These are phyloP conservation scores for Senna tora DNA, from an alignment of 306 rosid genomes.

Conservation along the genomic window DNA sequence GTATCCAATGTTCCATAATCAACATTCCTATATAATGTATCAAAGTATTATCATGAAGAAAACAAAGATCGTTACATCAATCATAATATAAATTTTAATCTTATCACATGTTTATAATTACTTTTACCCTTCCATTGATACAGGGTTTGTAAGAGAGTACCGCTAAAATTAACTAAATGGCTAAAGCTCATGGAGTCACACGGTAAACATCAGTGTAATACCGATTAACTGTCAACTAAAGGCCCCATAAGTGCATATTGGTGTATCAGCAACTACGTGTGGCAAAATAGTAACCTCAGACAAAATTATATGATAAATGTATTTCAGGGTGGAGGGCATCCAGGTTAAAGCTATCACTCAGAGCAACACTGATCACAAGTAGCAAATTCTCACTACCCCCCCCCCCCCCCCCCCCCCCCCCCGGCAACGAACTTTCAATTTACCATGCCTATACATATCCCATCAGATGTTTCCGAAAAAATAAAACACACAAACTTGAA, in stretches of 20 bases:
- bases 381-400: constrained; percentile 30
- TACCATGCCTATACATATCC: constrained; percentile 9
- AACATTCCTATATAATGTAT: background rate
- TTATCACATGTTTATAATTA: background rate
- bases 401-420: constrained; percentile 30
- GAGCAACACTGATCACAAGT: constrained; percentile 14
- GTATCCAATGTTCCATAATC: background rate
- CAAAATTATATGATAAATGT: background rate
- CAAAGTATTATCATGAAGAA: constrained; percentile 8
- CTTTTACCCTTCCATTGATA: background rate
- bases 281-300: background rate
- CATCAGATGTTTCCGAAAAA: constrained; percentile 22
- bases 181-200: background rate
- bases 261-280: constrained; percentile 1
- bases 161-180: background rate
- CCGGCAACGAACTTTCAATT: constrained; percentile 36
- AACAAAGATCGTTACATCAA: constrained; percentile 17
- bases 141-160: constrained; percentile 15
- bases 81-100: constrained; percentile 6
- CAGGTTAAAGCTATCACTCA: constrained; percentile 22
- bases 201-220: background rate
- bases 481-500: background rate
- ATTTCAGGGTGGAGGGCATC: constrained; percentile 32
- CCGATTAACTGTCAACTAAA: constrained; percentile 16
- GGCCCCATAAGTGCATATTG: constrained; percentile 17